Evolutionary conservation across 2,329 filamentous ascomycete genomes (phyloP).

Genomic region (Geosmithia putterillii): DNA sequence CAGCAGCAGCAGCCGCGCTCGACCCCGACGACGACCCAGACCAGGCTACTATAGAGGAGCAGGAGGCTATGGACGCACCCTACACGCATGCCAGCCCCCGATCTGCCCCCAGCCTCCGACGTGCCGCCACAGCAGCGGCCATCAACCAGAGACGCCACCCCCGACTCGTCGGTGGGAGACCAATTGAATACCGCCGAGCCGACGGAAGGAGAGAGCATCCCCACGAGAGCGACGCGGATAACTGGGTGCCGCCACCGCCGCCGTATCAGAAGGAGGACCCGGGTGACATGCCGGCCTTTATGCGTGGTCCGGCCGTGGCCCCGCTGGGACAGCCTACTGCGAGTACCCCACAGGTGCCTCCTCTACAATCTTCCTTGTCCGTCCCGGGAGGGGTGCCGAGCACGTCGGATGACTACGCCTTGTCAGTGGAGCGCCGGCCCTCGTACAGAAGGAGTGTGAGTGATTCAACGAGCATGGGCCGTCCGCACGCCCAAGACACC

Average conservation of each 20-base stretch:
- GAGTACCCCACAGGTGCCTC: too few relatives aligned
- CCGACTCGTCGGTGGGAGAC: constrained; percentile 37
- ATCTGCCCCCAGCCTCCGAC: constrained; percentile 56
- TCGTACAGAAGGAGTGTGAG: constrained; percentile 20
- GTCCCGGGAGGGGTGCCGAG: neutral
- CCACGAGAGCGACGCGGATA: constrained; percentile 78
- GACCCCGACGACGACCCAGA: constrained; percentile 26
- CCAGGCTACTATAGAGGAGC: constrained; percentile 36
- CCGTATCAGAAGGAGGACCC: constrained; percentile 61
- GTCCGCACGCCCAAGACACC: constrained; percentile 10
- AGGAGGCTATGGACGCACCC: constrained; percentile 55
- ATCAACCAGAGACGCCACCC: constrained; percentile 57
- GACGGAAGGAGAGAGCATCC: constrained; percentile 62
- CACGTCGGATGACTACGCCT: neutral
- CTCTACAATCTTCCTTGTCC: constrained; percentile 1
- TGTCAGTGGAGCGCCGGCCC: neutral
- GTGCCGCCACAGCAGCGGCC: constrained; percentile 66
- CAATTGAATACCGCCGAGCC: constrained; percentile 52
- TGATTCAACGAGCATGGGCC: constrained; percentile 18
- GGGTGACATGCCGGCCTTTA: constrained; percentile 40
- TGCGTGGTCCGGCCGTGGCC: constrained; percentile 33
- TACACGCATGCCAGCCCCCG: constrained; percentile 64
- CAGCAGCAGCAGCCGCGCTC: constrained; percentile 7
- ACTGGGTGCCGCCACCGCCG: constrained; percentile 78
- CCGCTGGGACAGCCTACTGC: constrained; percentile 11